These are phyloP conservation scores for Triticum turgidum DNA, from an alignment of 176 grass and related monocot genomes.

Conservation along the genomic window DNA sequence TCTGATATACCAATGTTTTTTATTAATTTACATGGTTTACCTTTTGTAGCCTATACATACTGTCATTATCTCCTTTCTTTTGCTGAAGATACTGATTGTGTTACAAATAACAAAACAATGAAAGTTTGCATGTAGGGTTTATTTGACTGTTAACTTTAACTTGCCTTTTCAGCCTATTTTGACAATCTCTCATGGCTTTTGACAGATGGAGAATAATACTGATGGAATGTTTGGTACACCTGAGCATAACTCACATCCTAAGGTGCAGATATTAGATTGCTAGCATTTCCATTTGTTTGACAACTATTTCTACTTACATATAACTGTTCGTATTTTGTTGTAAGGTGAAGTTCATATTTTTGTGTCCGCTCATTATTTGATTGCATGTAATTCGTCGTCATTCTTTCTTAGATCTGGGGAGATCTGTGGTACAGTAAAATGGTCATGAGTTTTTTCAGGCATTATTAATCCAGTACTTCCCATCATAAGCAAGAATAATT, in stretches of 20 bases:
- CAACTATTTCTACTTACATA: neutral
- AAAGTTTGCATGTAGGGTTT: neutral
- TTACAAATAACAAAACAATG: neutral
- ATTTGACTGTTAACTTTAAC: neutral
- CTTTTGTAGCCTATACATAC: neutral
- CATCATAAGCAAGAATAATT: neutral
- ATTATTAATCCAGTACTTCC: neutral
- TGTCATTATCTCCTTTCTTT: neutral
- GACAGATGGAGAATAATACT: constrained; percentile 28
- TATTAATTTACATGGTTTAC: neutral
- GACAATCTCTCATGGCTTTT: neutral
- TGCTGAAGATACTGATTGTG: neutral
- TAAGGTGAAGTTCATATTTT: neutral
- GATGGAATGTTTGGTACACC: neutral
- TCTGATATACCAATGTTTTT: neutral
- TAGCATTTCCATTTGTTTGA: neutral
- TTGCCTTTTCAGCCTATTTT: neutral
- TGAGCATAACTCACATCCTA: constrained; percentile 3
- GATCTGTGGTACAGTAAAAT: neutral
- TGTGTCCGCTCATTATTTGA: neutral
- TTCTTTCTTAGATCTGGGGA: neutral
- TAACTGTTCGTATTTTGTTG: neutral
- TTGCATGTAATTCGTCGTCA: neutral
- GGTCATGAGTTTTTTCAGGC: neutral
- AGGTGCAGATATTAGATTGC: constrained; percentile 27